Evolutionary conservation across 495 filamentous ascomycete species (phyloP).

Genomic region (Neurospora sp.): DNA sequence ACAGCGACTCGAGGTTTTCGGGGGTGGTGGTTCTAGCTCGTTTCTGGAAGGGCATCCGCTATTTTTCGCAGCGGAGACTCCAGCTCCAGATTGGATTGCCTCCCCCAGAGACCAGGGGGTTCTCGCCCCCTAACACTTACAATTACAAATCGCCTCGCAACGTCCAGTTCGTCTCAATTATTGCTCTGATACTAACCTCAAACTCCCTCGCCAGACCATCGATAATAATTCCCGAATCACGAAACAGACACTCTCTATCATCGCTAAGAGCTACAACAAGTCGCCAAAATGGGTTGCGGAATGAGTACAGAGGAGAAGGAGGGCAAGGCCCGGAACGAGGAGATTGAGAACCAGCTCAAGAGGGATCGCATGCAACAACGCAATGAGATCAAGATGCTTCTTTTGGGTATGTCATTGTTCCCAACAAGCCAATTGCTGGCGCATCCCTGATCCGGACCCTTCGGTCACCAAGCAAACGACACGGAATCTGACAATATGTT

Average conservation of each 20-base stretch:
- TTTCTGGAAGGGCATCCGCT: background rate
- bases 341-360: conserved; percentile 98
- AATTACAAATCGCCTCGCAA: background rate
- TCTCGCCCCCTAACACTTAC: background rate
- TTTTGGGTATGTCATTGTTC: conserved; percentile 63
- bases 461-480: background rate
- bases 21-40: background rate
- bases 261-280: conserved; percentile 10
- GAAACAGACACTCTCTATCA: conserved; percentile 11
- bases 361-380: conserved; percentile 90
- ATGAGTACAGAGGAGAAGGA: conserved; percentile 99
- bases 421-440: background rate
- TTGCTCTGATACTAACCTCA: background rate
- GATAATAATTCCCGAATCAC: background rate
- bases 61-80: background rate
- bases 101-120: background rate
- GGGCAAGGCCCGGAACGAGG: conserved; percentile 97
- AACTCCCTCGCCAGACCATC: background rate
- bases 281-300: conserved; percentile 91
- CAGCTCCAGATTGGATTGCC: background rate
- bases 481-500: conserved; percentile 8
- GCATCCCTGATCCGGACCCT: background rate
- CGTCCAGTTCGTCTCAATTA: background rate
- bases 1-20: background rate
- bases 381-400: conserved; percentile 98